Base-by-base conservation (phyloP, 116 monocot species). In the Trichopus zeylanicus region DNA sequence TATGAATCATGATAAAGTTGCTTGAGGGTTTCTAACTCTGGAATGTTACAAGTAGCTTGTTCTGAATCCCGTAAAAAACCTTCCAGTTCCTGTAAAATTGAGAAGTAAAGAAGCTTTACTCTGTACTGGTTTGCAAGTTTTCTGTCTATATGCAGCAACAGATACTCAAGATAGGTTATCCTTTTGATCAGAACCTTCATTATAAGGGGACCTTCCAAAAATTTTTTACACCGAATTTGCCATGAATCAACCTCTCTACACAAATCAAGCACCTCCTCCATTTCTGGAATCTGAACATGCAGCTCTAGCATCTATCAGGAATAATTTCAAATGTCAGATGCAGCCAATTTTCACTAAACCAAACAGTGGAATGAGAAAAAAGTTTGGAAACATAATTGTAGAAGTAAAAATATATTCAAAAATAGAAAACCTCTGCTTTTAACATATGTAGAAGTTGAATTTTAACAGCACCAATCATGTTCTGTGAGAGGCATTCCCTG, bases 281-380 rank as follows among this genome's bases (percentile, higher is more conserved):
- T 78, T 46, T 89, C 71, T n/a, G 84, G 84, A 75, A 84, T 46
- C 1, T 57, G 59, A 72, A 89, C 75, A 48, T 32, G 67, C 63
- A 89, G 72, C 57, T 69, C 63, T 46, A 59, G 25, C 84, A 89
- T 84, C 89, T 89, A 66, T 48, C n/a, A 16, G n/a, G 42, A 42
- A 42, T 42, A 42, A 42, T 42, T n/a, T 47, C 11, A 37, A 24
- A 54, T 37, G 1, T 52, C 34, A 52, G 28, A 5, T 37, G 16
- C 42, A 42, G 16, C 12, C 2, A n/a, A 16, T 42, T 13, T n/a
- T 12, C 42, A 42, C 3, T 2, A 42, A 16, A 13, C 3, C 13
- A 15, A 42, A 42, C n/a, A 42, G n/a, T 16, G 42, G n/a, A 42
- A 9, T 42, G 18, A 42, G 42, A 1, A 42, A 42, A 4, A 42